Conservation (phyloP, 2,329 filamentous ascomycete genomes). For the Clonostachys rhizophaga region DNA sequence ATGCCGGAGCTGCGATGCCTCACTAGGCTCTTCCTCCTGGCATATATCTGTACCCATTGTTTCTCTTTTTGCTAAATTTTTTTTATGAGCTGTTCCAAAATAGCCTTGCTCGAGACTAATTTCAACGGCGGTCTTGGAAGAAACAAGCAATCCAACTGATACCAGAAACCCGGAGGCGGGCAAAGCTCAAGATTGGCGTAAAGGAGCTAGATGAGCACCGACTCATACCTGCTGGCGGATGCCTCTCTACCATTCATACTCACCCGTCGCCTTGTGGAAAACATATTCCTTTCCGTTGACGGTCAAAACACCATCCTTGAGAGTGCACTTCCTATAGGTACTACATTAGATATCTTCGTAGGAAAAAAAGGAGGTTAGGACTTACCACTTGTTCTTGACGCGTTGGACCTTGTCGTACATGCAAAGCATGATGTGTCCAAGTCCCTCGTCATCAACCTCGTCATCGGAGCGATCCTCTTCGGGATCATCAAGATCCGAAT, state of each 20-base stretch:
- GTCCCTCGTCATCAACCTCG: constrained; percentile 80
- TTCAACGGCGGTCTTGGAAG: too few relatives aligned
- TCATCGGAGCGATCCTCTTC: constrained; percentile 82
- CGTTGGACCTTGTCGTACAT: constrained; percentile 99
- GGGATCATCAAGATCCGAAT: constrained; percentile 93
- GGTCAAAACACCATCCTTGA: constrained; percentile 93
- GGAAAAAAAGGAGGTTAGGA: constrained; percentile 4
- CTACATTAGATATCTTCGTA: constrained; percentile 8
- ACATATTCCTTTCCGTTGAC: constrained; percentile 95
- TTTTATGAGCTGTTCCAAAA: too few relatives aligned
- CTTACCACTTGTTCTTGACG: constrained; percentile 95
- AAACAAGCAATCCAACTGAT: too few relatives aligned
- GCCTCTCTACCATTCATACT: constrained; percentile 86
- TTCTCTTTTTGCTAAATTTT: too few relatives aligned
- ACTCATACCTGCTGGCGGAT: not conserved
- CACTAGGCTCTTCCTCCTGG: too few relatives aligned
- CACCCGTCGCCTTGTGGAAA: constrained; percentile 95
- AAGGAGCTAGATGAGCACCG: too few relatives aligned
- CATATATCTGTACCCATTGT: too few relatives aligned
- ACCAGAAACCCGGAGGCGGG: too few relatives aligned
- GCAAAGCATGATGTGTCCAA: constrained; percentile 92
- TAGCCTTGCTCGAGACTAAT: too few relatives aligned
- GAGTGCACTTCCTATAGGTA: constrained; percentile 78
- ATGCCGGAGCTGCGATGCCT: too few relatives aligned
- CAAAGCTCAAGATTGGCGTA: too few relatives aligned